These are phyloP conservation scores for Scheffersomyces segobiensis DNA, from an alignment of 1,139 yeast species.

Conservation along the genomic window DNA sequence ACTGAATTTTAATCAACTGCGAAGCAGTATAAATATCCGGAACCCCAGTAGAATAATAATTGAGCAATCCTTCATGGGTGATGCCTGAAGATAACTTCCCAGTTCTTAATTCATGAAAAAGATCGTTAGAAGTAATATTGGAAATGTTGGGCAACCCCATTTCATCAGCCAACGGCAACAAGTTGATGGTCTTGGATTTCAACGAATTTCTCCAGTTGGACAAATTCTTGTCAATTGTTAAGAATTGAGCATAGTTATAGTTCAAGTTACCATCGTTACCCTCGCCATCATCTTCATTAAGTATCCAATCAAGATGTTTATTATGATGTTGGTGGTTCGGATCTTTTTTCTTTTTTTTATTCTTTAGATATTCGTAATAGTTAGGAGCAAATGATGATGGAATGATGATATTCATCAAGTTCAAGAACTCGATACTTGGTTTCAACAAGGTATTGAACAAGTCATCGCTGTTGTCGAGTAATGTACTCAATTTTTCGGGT, in stretches of 20 bases:
- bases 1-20: slow-evolving; percentile 43
- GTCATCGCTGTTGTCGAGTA: slow-evolving; percentile 34
- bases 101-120: slow-evolving; percentile 35
- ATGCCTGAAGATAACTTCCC: slow-evolving; percentile 18
- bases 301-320: slow-evolving; percentile 45
- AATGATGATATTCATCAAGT: slow-evolving; percentile 46
- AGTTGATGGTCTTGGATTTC: slow-evolving; percentile 29
- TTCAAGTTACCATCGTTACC: slow-evolving; percentile 53
- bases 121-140: slow-evolving; percentile 22
- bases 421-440: slow-evolving; percentile 49
- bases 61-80: slow-evolving; percentile 31
- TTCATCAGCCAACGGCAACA: slow-evolving; percentile 29
- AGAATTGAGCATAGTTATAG: slow-evolving; percentile 47
- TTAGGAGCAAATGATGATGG: slow-evolving; percentile 53
- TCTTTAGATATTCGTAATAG: slow-evolving; percentile 47
- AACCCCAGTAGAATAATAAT: slow-evolving; percentile 33
- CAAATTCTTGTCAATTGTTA: slow-evolving; percentile 45
- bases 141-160: slow-evolving; percentile 40
- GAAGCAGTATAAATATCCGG: slow-evolving; percentile 45
- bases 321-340: slow-evolving; percentile 22
- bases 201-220: slow-evolving; percentile 45
- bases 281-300: slow-evolving; percentile 52
- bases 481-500: slow-evolving; percentile 44
- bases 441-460: slow-evolving; percentile 39
- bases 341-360: slow-evolving; percentile 21